Evolutionary conservation across 2,329 filamentous ascomycete species (phyloP).

Genomic region (Fusarium sarcochroum): DNA sequence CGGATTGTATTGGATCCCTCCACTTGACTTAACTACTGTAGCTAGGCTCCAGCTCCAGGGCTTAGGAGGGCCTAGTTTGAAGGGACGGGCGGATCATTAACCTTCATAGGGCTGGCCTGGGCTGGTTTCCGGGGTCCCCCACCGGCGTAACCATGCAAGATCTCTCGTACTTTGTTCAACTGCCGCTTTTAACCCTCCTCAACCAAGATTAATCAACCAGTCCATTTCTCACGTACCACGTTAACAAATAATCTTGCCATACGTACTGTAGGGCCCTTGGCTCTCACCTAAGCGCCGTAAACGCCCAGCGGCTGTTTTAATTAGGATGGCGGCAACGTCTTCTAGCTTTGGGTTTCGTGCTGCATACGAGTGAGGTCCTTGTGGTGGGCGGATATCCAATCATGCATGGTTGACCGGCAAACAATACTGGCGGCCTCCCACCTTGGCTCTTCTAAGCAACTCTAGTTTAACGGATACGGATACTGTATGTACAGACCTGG

Average conservation of each 20-base stretch:
- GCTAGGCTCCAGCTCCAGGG: constrained; percentile 24
- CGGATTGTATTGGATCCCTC: not conserved
- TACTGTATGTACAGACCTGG: constrained; percentile 12
- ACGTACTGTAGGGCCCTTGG: not conserved
- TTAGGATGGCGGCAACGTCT: not conserved
- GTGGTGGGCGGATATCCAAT: constrained; percentile 9
- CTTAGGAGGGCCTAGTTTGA: not conserved
- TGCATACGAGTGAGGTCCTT: constrained; percentile 1
- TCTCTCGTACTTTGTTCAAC: constrained; percentile 15
- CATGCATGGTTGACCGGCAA: not conserved
- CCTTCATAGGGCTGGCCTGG: constrained; percentile 28
- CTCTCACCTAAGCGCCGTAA: constrained; percentile 10
- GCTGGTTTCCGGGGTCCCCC: constrained; percentile 22
- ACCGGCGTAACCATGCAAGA: constrained; percentile 1
- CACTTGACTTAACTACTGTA: constrained; percentile 10
- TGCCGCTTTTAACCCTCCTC: constrained; percentile 7
- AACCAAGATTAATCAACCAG: not conserved
- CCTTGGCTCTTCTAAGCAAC: constrained; percentile 1
- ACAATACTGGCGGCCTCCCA: constrained; percentile 7
- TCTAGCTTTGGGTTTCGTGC: constrained; percentile 9
- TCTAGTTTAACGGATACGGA: not conserved
- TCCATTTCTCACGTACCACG: not conserved
- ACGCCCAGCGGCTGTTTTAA: constrained; percentile 5
- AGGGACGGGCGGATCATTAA: constrained; percentile 23
- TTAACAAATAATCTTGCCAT: not conserved